These are phyloP conservation scores for Neurospora sp. DNA, from an alignment of 2,329 filamentous ascomycete species.

Conservation along the genomic window DNA sequence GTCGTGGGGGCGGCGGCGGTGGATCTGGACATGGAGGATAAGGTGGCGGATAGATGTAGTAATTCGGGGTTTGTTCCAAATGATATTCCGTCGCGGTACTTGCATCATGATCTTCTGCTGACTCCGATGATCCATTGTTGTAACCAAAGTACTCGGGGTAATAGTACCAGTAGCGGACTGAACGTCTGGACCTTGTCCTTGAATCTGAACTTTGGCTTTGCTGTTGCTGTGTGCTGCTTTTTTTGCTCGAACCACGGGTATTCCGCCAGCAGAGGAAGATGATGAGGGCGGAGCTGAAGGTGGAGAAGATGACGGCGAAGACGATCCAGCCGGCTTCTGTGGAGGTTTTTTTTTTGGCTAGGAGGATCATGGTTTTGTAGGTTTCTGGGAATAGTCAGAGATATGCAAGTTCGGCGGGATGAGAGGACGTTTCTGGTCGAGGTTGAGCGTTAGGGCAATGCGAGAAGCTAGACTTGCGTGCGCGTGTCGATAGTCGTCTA, in stretches of 20 bases:
- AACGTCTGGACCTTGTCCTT: not conserved
- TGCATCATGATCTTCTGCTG: not conserved
- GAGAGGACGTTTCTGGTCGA: not conserved
- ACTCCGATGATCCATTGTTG: not conserved
- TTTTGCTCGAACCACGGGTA: not conserved
- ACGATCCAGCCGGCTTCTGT: not conserved
- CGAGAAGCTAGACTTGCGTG: not conserved
- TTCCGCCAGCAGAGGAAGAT: not conserved
- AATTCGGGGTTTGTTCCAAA: not conserved
- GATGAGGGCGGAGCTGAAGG: not conserved
- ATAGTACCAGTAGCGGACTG: not conserved
- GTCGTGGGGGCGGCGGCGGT: not conserved
- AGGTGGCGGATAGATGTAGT: not conserved
- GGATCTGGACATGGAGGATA: not conserved
- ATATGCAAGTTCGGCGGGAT: not conserved
- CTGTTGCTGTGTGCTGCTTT: not conserved
- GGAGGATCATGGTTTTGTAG: not conserved
- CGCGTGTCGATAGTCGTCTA: not conserved
- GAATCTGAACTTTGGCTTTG: not conserved
- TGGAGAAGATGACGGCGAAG: not conserved
- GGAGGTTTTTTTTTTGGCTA: not conserved
- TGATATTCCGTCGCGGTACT: not conserved
- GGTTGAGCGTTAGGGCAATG: not conserved
- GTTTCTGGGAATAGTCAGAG: not conserved
- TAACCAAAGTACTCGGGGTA: not conserved